Conservation (phyloP, 768 basidiomycete genomes). For the Boletus tylopilopsis region DNA sequence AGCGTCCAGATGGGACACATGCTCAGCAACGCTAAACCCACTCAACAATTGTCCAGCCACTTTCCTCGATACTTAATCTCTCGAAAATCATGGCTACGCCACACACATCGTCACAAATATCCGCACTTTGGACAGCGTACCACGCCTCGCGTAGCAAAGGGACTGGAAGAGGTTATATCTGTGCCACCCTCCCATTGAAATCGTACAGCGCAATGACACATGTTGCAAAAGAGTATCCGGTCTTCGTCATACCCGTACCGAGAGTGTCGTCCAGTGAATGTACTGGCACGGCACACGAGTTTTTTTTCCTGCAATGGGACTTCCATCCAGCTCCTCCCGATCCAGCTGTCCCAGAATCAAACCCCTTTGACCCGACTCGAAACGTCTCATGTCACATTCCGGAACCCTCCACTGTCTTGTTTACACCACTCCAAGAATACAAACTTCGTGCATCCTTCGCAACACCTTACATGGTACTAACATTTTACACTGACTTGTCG, state of each 20-base stretch:
- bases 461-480: slow-evolving; percentile 86
- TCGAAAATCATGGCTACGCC: slow-evolving; percentile 60
- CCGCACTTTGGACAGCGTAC: slow-evolving; percentile 85
- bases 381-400: slow-evolving; percentile 37
- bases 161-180: slow-evolving; percentile 81
- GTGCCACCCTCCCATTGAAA: slow-evolving; percentile 71
- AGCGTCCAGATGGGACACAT: slow-evolving; percentile 11
- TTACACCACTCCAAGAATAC: slow-evolving; percentile 93
- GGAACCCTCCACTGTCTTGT: slow-evolving; percentile 71
- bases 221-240: slow-evolving; percentile 62
- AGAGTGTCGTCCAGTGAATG: slow-evolving; percentile 41
- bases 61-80: slow-evolving; percentile 78
- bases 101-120: slow-evolving; percentile 71
- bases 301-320: slow-evolving; percentile 87
- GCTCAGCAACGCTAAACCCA: neutral
- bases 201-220: slow-evolving; percentile 69
- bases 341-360: slow-evolving; percentile 42
- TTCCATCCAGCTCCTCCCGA: slow-evolving; percentile 70
- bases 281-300: slow-evolving; percentile 54
- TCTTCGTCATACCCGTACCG: slow-evolving; percentile 81
- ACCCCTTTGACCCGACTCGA: slow-evolving; percentile 41
- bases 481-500: slow-evolving; percentile 88
- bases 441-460: slow-evolving; percentile 81
- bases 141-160: slow-evolving; percentile 78
- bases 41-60: slow-evolving; percentile 49